These are phyloP conservation scores for Henckelia pumila DNA, from an alignment of 257 asterid species.

Conservation along the genomic window DNA sequence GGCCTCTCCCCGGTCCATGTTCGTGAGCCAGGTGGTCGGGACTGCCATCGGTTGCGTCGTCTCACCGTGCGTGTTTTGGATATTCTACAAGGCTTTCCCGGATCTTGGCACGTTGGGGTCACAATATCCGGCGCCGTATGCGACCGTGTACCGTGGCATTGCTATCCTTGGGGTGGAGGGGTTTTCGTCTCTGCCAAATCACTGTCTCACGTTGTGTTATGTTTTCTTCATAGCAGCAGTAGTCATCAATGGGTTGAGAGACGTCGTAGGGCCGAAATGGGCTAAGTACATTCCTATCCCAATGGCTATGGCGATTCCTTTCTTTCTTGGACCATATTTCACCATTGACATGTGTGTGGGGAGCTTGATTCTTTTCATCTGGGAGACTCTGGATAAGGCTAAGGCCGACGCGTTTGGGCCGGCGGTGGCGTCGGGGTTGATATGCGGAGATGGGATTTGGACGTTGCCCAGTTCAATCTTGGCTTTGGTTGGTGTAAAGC, in stretches of 20 bases:
- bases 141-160: constrained; percentile 70
- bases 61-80: constrained; percentile 87
- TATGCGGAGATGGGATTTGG: constrained; percentile 92
- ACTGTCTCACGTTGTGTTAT: constrained; percentile 72
- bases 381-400: constrained; percentile 61
- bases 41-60: constrained; percentile 87
- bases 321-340: constrained; percentile 71
- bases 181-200: constrained; percentile 54
- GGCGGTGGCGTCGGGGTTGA: constrained; percentile 86
- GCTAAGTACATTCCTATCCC: constrained; percentile 76
- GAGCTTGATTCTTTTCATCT: constrained; percentile 66
- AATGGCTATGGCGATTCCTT: constrained; percentile 96
- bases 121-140: constrained; percentile 73
- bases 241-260: constrained; percentile 58
- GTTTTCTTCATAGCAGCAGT: constrained; percentile 60
- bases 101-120: constrained; percentile 51
- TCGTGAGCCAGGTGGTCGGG: constrained; percentile 81
- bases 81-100: constrained; percentile 67
- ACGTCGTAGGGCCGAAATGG: constrained; percentile 47
- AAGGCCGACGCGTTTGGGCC: constrained; percentile 87
- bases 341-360: constrained; percentile 85
- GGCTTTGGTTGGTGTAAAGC: constrained; percentile 63
- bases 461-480: constrained; percentile 66
- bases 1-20: constrained; percentile 90
- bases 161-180: constrained; percentile 80